Percentiles rank a stretch among this genome's conserved stretches.
Evolutionary conservation across 495 filamentous ascomycete species (phyloP).

Genomic region (Talaromyces proteolyticus): DNA sequence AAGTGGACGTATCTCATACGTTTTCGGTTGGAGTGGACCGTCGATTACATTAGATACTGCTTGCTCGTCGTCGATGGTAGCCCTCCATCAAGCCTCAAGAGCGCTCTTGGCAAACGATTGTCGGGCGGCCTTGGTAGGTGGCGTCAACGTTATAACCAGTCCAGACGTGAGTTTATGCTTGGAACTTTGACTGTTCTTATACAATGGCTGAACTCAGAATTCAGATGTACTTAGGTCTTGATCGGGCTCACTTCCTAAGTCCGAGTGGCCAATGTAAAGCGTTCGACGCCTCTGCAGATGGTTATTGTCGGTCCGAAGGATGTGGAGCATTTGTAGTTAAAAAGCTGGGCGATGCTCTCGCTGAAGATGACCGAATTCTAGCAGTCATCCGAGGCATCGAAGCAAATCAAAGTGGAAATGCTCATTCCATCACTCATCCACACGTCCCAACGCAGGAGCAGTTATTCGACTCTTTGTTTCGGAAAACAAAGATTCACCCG

Average conservation of each 20-base stretch:
- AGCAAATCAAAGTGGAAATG: too few relatives aligned
- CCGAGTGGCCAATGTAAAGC: conserved; percentile 57
- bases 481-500: too few relatives aligned
- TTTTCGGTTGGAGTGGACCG: too few relatives aligned
- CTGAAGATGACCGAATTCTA: conserved; percentile 58
- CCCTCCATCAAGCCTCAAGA: conserved; percentile 25
- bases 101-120: not conserved
- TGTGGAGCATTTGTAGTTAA: conserved; percentile 39
- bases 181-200: too few relatives aligned
- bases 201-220: too few relatives aligned
- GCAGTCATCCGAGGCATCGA: conserved; percentile 51
- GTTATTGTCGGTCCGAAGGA: conserved; percentile 32
- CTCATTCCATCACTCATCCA: conserved; percentile 60
- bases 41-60: conserved; percentile 24
- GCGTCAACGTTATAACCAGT: conserved; percentile 24
- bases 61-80: conserved; percentile 29
- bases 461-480: too few relatives aligned
- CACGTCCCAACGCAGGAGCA: conserved; percentile 10
- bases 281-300: conserved; percentile 34
- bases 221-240: conserved; percentile 21
- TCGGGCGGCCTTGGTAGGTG: conserved; percentile 10
- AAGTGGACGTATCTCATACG: too few relatives aligned
- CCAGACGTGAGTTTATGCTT: conserved; percentile 7
- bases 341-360: conserved; percentile 49
- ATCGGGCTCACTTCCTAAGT: conserved; percentile 29